A percentile compares a stretch with the other conserved stretches of the same genome.
Evolutionary conservation across 345 rosid genomes (phyloP).

Genomic region (Melaleuca alternifolia): DNA sequence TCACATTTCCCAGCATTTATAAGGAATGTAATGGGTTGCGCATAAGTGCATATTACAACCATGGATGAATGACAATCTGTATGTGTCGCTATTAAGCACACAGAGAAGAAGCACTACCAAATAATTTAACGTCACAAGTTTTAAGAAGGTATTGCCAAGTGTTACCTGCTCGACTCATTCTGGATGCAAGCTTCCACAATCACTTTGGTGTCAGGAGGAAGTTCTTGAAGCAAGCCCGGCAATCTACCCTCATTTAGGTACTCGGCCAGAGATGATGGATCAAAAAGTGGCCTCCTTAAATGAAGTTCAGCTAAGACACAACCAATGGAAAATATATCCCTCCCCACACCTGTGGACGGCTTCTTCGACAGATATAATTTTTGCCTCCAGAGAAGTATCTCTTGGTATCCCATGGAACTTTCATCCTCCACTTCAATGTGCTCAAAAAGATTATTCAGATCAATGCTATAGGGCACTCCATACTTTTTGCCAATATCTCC

Average conservation of each 20-base stretch:
- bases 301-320: slow-evolving; percentile 79
- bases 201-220: slow-evolving; percentile 60
- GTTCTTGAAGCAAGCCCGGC: slow-evolving; percentile 54
- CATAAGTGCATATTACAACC: not conserved
- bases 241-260: slow-evolving; percentile 39
- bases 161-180: slow-evolving; percentile 60
- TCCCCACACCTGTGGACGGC: slow-evolving; percentile 30
- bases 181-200: slow-evolving; percentile 73
- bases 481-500: slow-evolving; percentile 16
- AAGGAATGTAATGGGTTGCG: not conserved
- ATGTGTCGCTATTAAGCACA: not conserved
- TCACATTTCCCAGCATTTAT: not conserved
- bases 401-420: slow-evolving; percentile 50
- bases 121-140: not conserved
- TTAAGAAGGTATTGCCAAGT: not conserved
- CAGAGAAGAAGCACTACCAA: not conserved
- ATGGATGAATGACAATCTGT: not conserved
- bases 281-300: slow-evolving; percentile 66
- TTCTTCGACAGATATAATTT: slow-evolving; percentile 23
- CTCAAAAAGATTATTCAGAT: slow-evolving; percentile 59
- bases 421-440: slow-evolving; percentile 42
- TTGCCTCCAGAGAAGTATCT: slow-evolving; percentile 63
- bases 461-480: slow-evolving; percentile 27
- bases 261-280: slow-evolving; percentile 46
- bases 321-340: slow-evolving; percentile 77